A percentile compares a stretch with the other conserved stretches of the same genome.
Conservation (phyloP, 352 stramenopile genomes). For the Pythium coloratum region DNA sequence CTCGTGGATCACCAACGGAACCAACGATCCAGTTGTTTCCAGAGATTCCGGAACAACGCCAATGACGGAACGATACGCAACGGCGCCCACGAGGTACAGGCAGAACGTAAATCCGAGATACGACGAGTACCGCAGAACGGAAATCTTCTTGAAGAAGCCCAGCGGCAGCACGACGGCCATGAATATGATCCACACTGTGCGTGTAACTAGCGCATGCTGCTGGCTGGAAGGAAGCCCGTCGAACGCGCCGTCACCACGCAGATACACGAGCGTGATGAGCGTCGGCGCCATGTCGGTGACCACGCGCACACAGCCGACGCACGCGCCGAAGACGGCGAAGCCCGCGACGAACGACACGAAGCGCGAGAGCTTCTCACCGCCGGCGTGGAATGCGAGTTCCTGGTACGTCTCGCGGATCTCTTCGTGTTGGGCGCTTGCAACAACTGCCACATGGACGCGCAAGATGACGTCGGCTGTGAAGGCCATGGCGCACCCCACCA, state of each 20-base stretch:
- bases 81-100: slow-evolving; percentile 63
- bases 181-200: slow-evolving; percentile 60
- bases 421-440: slow-evolving; percentile 29
- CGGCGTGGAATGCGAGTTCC: slow-evolving; percentile 53
- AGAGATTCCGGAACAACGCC: slow-evolving; percentile 5
- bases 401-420: slow-evolving; percentile 66
- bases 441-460: slow-evolving; percentile 56
- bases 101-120: slow-evolving; percentile 74
- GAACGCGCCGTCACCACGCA: slow-evolving; percentile 25
- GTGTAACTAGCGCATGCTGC: slow-evolving; percentile 37
- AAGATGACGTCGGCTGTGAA: slow-evolving; percentile 72
- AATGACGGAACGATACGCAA: slow-evolving; percentile 50
- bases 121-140: slow-evolving; percentile 68
- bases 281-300: slow-evolving; percentile 74
- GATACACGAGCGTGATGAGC: slow-evolving; percentile 43
- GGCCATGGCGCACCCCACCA: slow-evolving; percentile 63
- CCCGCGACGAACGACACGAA: slow-evolving; percentile 61
- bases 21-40: not conserved
- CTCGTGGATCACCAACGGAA: slow-evolving; percentile 25
- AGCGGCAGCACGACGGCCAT: slow-evolving; percentile 62
- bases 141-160: slow-evolving; percentile 70
- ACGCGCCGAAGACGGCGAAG: slow-evolving; percentile 76
- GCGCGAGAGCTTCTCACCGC: slow-evolving; percentile 47
- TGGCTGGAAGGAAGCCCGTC: slow-evolving; percentile 28
- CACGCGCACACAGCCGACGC: slow-evolving; percentile 69